Evolutionary conservation across 352 stramenopile species (phyloP).

Genomic region (Phytophthora sp.): DNA sequence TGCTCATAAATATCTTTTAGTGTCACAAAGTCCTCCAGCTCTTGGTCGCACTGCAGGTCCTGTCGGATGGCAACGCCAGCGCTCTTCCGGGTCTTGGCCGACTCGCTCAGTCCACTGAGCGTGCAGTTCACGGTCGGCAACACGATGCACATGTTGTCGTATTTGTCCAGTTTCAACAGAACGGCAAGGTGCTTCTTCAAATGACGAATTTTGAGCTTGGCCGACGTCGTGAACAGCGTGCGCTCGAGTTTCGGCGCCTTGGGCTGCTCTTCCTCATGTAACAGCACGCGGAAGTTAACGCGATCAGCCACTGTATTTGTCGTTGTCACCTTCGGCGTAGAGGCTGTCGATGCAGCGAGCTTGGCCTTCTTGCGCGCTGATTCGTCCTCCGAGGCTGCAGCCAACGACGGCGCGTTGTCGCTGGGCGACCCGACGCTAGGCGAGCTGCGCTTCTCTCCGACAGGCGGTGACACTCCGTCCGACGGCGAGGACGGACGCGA

Average conservation of each 20-base stretch:
- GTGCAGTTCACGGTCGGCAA: slow-evolving; percentile 58
- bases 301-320: slow-evolving; percentile 26
- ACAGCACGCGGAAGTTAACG: slow-evolving; percentile 66
- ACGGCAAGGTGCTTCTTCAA: slow-evolving; percentile 73
- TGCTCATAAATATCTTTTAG: slow-evolving; percentile 87
- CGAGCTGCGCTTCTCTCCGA: slow-evolving; percentile 44
- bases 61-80: slow-evolving; percentile 47
- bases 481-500: slow-evolving; percentile 41
- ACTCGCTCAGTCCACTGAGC: slow-evolving; percentile 50
- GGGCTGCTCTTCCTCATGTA: slow-evolving; percentile 58
- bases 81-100: slow-evolving; percentile 19
- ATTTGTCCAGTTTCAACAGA: slow-evolving; percentile 53
- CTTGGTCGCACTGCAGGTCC: slow-evolving; percentile 76
- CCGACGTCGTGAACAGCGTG: slow-evolving; percentile 65
- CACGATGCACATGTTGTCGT: slow-evolving; percentile 65
- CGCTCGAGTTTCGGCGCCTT: slow-evolving; percentile 46
- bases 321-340: slow-evolving; percentile 1
- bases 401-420: slow-evolving; percentile 17
- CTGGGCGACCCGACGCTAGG: slow-evolving; percentile 7
- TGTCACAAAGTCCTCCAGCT: slow-evolving; percentile 72
- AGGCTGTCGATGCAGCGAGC: slow-evolving; percentile 1
- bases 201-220: slow-evolving; percentile 72
- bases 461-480: slow-evolving; percentile 23
- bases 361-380: slow-evolving; percentile 41
- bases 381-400: slow-evolving; percentile 27